Evolutionary conservation across 345 rosid species (phyloP).

Genomic region (Combretum micranthum): DNA sequence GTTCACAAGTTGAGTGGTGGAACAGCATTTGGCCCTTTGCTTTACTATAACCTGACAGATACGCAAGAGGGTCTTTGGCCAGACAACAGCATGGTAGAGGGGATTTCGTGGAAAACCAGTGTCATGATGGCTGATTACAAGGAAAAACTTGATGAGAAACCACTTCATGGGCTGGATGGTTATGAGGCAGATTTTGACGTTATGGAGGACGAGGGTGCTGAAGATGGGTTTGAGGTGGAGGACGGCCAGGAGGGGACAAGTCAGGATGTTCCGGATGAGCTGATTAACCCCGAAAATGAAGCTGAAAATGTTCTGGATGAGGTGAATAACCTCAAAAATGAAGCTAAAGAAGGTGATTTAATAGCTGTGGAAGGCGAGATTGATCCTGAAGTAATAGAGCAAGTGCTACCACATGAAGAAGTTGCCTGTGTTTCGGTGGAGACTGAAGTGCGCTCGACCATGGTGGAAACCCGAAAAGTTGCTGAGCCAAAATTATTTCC

Average conservation of each 20-base stretch:
- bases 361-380: neutral
- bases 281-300: neutral
- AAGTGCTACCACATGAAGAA: too few species aligned
- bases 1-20: slow-evolving; percentile 17
- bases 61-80: slow-evolving; percentile 21
- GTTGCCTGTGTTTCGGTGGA: too few species aligned
- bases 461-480: neutral
- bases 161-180: neutral
- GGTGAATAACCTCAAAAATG: too few species aligned
- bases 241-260: neutral
- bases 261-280: neutral
- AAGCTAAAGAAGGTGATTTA: neutral
- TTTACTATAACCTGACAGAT: slow-evolving; percentile 50
- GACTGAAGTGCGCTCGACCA: too few species aligned
- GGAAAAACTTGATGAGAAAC: slow-evolving; percentile 3
- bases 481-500: neutral
- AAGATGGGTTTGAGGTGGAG: neutral
- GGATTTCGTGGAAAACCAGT: neutral
- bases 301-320: too few species aligned
- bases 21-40: slow-evolving; percentile 18
- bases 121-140: neutral
- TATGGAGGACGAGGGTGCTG: slow-evolving; percentile 6
- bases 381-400: too few species aligned
- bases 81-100: slow-evolving; percentile 13
- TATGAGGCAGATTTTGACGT: neutral